Conservation (phyloP, 2,329 filamentous ascomycete species). For the Arthrobotrys conoides region DNA sequence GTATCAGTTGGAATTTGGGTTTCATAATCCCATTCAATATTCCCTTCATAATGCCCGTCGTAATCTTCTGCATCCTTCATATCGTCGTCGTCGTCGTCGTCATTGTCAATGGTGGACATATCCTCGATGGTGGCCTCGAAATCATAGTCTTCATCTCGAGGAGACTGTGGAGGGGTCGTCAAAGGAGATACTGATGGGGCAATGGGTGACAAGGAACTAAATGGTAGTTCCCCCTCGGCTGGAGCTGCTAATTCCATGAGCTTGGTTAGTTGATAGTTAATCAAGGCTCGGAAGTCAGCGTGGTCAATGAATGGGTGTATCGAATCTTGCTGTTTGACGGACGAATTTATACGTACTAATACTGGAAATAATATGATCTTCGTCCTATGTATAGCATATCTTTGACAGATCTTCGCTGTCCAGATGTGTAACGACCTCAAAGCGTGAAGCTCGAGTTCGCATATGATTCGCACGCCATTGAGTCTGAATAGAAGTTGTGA, state of each 20-base stretch:
- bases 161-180: conserved; percentile 9
- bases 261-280: no score
- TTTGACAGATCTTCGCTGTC: background rate
- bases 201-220: background rate
- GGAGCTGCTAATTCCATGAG: background rate
- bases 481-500: no score
- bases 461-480: no score
- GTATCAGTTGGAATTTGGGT: no score
- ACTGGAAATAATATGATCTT: background rate
- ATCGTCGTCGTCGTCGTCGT: background rate
- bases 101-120: background rate
- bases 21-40: no score
- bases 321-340: background rate
- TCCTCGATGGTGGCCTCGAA: conserved; percentile 10
- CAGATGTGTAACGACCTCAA: no score
- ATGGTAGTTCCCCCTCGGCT: background rate
- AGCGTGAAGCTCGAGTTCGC: no score
- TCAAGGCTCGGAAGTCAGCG: background rate
- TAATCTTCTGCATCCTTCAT: background rate
- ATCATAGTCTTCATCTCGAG: conserved; percentile 3
- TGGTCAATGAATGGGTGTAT: background rate
- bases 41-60: no score
- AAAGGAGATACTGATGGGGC: conserved; percentile 12
- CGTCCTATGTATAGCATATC: conserved; percentile 4
- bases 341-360: background rate